These are phyloP conservation scores for Amauroascus niger DNA, from an alignment of 2,329 filamentous ascomycete genomes.

Conservation along the genomic window DNA sequence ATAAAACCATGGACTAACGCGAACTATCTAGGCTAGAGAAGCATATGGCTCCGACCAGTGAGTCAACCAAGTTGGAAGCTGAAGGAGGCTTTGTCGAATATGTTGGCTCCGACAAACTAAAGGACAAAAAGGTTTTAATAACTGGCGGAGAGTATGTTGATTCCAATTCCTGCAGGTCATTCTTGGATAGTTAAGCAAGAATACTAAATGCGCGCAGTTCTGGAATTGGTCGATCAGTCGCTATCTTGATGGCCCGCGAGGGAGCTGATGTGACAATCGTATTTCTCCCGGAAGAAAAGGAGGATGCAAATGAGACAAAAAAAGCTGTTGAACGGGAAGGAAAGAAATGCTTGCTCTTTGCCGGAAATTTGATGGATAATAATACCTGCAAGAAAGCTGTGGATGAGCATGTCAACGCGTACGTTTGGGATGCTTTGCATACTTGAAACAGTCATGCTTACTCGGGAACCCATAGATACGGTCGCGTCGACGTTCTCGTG, in stretches of 20 bases:
- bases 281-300: slow-evolving; percentile 48
- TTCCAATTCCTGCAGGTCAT: background rate
- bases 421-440: slow-evolving; percentile 18
- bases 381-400: slow-evolving; percentile 44
- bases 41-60: slow-evolving; percentile 26
- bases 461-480: slow-evolving; percentile 25
- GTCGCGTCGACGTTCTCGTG: slow-evolving; percentile 44
- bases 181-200: background rate
- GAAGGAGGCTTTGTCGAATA: slow-evolving; percentile 28
- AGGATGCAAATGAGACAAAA: slow-evolving; percentile 48
- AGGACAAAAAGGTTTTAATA: slow-evolving; percentile 44
- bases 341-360: slow-evolving; percentile 40
- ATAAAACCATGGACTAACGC: background rate
- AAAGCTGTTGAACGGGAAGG: slow-evolving; percentile 45
- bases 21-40: slow-evolving; percentile 14
- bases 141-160: slow-evolving; percentile 47
- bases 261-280: slow-evolving; percentile 49
- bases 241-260: slow-evolving; percentile 49
- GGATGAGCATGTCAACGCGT: slow-evolving; percentile 45
- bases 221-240: slow-evolving; percentile 47
- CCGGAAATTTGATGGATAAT: slow-evolving; percentile 43
- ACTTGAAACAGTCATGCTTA: background rate
- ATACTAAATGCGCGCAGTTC: slow-evolving; percentile 30
- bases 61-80: slow-evolving; percentile 28
- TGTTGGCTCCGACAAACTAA: slow-evolving; percentile 42